A percentile compares a stretch with the other conserved stretches of the same genome.
Conservation (phyloP, 106 monocot genomes). For the Triglochin maritima region DNA sequence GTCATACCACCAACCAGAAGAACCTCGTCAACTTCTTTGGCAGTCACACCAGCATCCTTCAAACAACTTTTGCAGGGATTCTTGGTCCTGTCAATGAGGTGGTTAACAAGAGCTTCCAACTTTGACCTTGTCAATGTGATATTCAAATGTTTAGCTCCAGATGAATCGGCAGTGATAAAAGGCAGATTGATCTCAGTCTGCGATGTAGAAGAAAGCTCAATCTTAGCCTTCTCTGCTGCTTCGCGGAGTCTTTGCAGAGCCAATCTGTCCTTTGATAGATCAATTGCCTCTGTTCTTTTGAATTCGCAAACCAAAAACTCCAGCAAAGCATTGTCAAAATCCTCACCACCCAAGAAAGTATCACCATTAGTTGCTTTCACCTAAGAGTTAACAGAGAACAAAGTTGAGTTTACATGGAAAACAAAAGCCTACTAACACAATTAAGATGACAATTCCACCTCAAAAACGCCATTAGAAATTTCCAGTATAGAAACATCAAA, state of each 20-base stretch:
- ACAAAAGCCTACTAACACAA: background rate
- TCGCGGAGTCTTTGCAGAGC: slow-evolving; percentile 79
- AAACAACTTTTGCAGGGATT: slow-evolving; percentile 71
- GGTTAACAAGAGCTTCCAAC: slow-evolving; percentile 56
- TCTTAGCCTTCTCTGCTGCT: slow-evolving; percentile 85
- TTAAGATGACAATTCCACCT: slow-evolving; percentile 20
- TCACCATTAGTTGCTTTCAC: slow-evolving; percentile 95
- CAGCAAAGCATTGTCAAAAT: slow-evolving; percentile 69
- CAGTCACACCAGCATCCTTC: slow-evolving; percentile 57
- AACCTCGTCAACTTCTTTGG: slow-evolving; percentile 75
- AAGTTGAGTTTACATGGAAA: background rate
- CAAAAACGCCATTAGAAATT: slow-evolving; percentile 60
- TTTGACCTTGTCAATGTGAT: slow-evolving; percentile 79
- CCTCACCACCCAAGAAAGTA: slow-evolving; percentile 79
- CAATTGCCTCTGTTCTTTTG: slow-evolving; percentile 54
- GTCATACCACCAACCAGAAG: slow-evolving; percentile 93
- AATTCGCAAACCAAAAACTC: slow-evolving; percentile 68
- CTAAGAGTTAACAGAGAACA: slow-evolving; percentile 18
- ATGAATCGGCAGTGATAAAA: slow-evolving; percentile 75
- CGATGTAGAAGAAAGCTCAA: slow-evolving; percentile 77
- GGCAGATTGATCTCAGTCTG: slow-evolving; percentile 77
- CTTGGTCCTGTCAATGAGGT: slow-evolving; percentile 61
- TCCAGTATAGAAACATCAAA: slow-evolving; percentile 67
- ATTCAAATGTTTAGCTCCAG: slow-evolving; percentile 76
- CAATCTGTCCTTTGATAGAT: slow-evolving; percentile 66